These are phyloP conservation scores for button mushroom (Agaricus bisporus) DNA, from an alignment of 768 basidiomycete species.

Conservation along the genomic window DNA sequence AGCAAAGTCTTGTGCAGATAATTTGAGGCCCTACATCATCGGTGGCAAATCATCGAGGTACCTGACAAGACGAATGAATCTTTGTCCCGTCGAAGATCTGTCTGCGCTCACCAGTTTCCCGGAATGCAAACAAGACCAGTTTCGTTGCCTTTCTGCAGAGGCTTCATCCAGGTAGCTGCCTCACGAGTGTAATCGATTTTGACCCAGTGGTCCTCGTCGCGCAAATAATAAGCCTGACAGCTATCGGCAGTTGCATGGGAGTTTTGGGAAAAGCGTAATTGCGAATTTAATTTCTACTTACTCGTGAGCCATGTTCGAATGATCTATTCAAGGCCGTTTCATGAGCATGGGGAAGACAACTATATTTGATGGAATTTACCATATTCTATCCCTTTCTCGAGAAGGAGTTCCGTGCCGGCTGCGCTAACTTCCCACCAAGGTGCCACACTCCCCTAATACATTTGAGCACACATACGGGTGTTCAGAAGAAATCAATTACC, in stretches of 20 bases:
- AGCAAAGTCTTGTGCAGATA: not conserved
- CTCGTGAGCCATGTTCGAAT: conserved; percentile 61
- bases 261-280: not conserved
- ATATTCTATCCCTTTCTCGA: conserved; percentile 72
- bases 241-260: conserved; percentile 15
- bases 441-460: conserved; percentile 48
- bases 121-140: conserved; percentile 59
- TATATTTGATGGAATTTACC: conserved; percentile 28
- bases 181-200: conserved; percentile 59
- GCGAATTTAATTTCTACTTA: conserved; percentile 14
- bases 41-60: conserved; percentile 72
- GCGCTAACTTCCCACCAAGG: conserved; percentile 80
- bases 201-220: conserved; percentile 65
- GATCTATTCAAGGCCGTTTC: conserved; percentile 28
- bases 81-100: not conserved
- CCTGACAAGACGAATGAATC: conserved; percentile 22
- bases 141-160: conserved; percentile 53
- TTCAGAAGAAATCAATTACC: conserved; percentile 12
- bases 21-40: conserved; percentile 50
- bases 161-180: conserved; percentile 72
- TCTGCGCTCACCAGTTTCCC: conserved; percentile 51
- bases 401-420: conserved; percentile 56
- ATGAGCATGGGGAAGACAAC: not conserved
- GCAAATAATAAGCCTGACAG: conserved; percentile 62
- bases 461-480: not conserved